A percentile compares a stretch with the other conserved stretches of the same genome.
Evolutionary conservation across 179 eudicot genomes (phyloP).

Genomic region (Silene noctiflora): DNA sequence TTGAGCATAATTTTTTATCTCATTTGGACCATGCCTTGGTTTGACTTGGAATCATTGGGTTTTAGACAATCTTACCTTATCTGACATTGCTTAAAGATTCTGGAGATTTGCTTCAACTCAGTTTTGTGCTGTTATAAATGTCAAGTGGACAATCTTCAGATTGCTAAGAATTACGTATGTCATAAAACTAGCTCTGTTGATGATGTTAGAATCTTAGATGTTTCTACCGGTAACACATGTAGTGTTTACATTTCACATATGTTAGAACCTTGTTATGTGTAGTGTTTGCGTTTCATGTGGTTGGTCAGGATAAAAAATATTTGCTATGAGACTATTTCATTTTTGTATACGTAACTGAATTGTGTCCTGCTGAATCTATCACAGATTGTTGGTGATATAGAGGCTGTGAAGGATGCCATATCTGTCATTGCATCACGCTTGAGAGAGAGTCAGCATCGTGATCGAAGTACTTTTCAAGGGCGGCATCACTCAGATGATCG

Average conservation of each 20-base stretch:
- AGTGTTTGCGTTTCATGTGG: conserved; percentile 11
- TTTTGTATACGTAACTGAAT: conserved; percentile 1
- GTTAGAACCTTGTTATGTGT: neutral
- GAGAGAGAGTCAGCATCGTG: conserved; percentile 98
- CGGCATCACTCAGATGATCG: conserved; percentile 78
- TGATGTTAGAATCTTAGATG: neutral
- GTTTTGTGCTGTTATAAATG: neutral
- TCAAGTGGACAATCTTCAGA: neutral
- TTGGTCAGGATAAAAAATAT: neutral
- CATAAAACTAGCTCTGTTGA: neutral
- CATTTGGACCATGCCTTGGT: conserved; percentile 7
- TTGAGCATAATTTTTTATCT: neutral
- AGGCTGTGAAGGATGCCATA: conserved; percentile 75
- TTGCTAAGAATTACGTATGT: neutral
- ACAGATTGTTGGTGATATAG: conserved; percentile 76
- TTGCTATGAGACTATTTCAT: neutral
- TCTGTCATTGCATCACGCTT: conserved; percentile 73
- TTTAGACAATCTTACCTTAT: neutral
- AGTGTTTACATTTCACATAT: conserved; percentile 7
- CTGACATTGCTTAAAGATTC: neutral
- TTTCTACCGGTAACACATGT: too few species aligned
- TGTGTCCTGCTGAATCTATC: conserved; percentile 14
- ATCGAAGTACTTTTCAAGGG: conserved; percentile 60
- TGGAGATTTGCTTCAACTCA: neutral
- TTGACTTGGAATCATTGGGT: conserved; percentile 14